Conservation (phyloP, 1,284 basidiomycete genomes). For the Rhodotorula mucilaginosa region DNA sequence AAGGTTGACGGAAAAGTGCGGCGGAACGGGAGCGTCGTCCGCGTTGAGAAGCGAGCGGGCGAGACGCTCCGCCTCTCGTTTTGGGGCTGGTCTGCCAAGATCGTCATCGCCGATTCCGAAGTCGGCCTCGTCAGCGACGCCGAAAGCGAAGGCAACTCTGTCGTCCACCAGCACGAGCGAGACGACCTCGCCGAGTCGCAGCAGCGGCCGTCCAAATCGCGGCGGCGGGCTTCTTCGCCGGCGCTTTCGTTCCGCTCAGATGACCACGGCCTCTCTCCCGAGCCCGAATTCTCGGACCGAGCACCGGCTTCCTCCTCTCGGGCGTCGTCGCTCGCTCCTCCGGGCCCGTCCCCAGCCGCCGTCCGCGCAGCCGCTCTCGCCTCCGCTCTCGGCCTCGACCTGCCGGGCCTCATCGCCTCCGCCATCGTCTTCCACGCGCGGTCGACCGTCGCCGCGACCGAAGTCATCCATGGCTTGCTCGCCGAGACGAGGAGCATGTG, state of each 20-base stretch:
- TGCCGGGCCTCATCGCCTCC: conserved; percentile 36
- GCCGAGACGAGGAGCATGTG: conserved; percentile 31
- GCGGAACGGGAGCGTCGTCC: conserved; percentile 9
- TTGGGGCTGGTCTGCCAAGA: conserved; percentile 29
- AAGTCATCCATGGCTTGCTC: conserved; percentile 30
- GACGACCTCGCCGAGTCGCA: neutral
- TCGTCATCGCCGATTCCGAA: conserved; percentile 20
- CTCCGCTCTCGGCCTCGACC: conserved; percentile 29
- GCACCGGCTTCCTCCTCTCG: neutral
- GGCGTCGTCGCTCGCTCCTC: conserved; percentile 1
- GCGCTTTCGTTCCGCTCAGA: conserved; percentile 8
- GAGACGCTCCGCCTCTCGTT: conserved; percentile 20
- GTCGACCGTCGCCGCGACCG: conserved; percentile 35
- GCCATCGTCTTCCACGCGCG: conserved; percentile 39
- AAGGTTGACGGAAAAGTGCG: conserved; percentile 33
- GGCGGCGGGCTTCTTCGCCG: conserved; percentile 2
- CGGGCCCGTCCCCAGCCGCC: neutral
- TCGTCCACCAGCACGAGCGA: neutral
- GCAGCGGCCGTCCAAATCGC: neutral
- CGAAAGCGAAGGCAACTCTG: neutral
- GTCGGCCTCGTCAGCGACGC: neutral
- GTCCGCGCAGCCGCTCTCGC: conserved; percentile 17
- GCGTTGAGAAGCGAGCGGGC: conserved; percentile 7
- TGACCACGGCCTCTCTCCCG: conserved; percentile 12
- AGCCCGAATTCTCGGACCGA: neutral